phyloP scores from a whole-genome alignment of 2,329 filamentous ascomycete species.

The Fusarium nanum region DNA sequence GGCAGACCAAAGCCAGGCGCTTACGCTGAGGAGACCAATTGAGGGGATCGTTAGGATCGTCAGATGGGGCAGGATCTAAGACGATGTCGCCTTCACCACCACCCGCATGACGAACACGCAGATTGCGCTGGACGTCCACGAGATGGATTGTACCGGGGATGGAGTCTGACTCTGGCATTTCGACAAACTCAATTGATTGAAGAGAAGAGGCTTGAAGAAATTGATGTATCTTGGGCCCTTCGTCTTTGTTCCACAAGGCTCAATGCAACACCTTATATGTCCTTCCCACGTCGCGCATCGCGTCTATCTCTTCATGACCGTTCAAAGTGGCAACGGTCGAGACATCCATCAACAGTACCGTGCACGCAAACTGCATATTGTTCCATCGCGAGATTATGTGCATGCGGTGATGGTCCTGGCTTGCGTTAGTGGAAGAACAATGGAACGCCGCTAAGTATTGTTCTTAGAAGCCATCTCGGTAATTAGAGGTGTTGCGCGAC shows the following conservation, averaged over 20 bases:
- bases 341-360: too few species aligned
- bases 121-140: slow-evolving; percentile 52
- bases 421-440: slow-evolving; percentile 17
- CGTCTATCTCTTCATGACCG: not conserved
- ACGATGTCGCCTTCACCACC: slow-evolving; percentile 57
- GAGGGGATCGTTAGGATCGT: slow-evolving; percentile 64
- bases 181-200: not conserved
- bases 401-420: not conserved
- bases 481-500: not conserved
- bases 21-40: slow-evolving; percentile 57
- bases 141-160: slow-evolving; percentile 57
- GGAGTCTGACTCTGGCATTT: not conserved
- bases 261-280: slow-evolving; percentile 11
- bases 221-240: too few species aligned
- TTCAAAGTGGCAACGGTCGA: not conserved
- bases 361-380: not conserved
- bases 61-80: slow-evolving; percentile 61
- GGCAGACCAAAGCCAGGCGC: slow-evolving; percentile 44
- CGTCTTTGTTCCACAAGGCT: not conserved
- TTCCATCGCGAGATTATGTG: not conserved
- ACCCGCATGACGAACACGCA: slow-evolving; percentile 49
- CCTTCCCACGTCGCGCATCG: not conserved
- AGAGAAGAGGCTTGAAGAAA: not conserved
- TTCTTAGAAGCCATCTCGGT: slow-evolving; percentile 1
- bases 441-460: slow-evolving; percentile 26